These are phyloP conservation scores for Cladosporium sp. DNA, from an alignment of 2,329 filamentous ascomycete genomes.

Conservation along the genomic window DNA sequence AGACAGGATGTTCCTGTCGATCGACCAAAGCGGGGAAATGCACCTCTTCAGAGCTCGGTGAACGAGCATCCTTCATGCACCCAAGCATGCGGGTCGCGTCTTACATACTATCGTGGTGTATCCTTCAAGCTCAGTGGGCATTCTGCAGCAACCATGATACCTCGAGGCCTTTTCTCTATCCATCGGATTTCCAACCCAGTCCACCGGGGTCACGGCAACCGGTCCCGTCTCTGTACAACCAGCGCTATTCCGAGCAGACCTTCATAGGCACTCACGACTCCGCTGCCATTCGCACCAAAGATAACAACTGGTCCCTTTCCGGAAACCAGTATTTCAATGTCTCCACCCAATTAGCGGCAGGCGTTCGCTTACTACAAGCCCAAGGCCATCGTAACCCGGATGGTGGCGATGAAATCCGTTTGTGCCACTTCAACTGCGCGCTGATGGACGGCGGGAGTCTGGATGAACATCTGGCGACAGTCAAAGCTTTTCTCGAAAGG, in stretches of 20 bases:
- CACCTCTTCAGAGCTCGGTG: too few relatives aligned
- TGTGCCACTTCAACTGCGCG: slow-evolving; percentile 60
- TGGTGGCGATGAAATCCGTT: slow-evolving; percentile 40
- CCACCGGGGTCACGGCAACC: slow-evolving; percentile 15
- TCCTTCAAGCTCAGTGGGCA: too few relatives aligned
- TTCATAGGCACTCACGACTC: slow-evolving; percentile 61
- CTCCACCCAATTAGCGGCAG: slow-evolving; percentile 52
- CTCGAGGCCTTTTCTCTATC: not conserved
- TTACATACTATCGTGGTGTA: too few relatives aligned
- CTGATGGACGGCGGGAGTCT: slow-evolving; percentile 49
- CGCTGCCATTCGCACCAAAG: slow-evolving; percentile 46
- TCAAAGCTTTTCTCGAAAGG: slow-evolving; percentile 55
- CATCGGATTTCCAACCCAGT: slow-evolving; percentile 15
- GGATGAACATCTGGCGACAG: slow-evolving; percentile 46
- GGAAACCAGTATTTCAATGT: slow-evolving; percentile 51
- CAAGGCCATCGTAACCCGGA: slow-evolving; percentile 54
- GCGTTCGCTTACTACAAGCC: slow-evolving; percentile 58
- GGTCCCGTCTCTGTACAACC: slow-evolving; percentile 45
- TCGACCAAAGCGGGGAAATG: too few relatives aligned
- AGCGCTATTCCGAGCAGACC: slow-evolving; percentile 53
- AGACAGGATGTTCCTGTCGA: too few relatives aligned
- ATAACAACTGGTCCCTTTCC: slow-evolving; percentile 27
- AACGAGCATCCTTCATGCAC: too few relatives aligned
- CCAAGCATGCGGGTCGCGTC: too few relatives aligned
- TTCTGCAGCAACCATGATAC: too few relatives aligned